Evolutionary conservation across 2,329 filamentous ascomycete species (phyloP), one percentile per base, ranked within the genome.

Genomic region (Phyllosticta citribraziliensis): DNA sequence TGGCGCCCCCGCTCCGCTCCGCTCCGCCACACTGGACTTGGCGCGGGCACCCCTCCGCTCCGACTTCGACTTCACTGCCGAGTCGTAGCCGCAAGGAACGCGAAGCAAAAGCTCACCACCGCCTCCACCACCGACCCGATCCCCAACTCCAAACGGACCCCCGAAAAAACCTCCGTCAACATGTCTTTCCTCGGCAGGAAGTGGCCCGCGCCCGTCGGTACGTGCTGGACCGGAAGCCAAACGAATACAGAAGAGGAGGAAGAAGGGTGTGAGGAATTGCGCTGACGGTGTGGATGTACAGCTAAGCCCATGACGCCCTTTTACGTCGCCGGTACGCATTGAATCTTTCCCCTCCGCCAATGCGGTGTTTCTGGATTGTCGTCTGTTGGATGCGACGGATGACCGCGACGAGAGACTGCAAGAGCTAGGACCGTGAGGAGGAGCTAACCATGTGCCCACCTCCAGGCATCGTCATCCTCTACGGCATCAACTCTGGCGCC

Each of bases 291-390:
- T 65, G 64, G 63, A 64, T 63, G 67, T 72, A 75, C 74, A 97
- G 93, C 90, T 80, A 84, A 85, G 83, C 91, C 93, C 70, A 87
- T 95, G 87, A 86, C 85, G 76, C 93, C 93, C 70, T 97, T 97
- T 85, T 94, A 92, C 83, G 82, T 84, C 78, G 93, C 93, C 76
- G 91, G 93, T 96, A 94, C 74, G 89, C 55, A 25, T 52, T 57
- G 56, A 56, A 54, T 33, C 51, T 40, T 27, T 54, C 20, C 12
- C 33, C 19, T n/a, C 19, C 1, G 19, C n/a, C 11, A 24, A 52
- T 33, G 27, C 9, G 52, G 5, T 33, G 11, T 24, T 35, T 50
- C 58, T 35, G 53, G 33, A 12, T 10, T 25, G 24, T 52, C 25
- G 51, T n/a, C 58, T 25, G 51, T 24, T 22, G 52, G 30, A 14